phyloP scores from a whole-genome alignment of 768 basidiomycete genomes.

The Mycena floridula region DNA sequence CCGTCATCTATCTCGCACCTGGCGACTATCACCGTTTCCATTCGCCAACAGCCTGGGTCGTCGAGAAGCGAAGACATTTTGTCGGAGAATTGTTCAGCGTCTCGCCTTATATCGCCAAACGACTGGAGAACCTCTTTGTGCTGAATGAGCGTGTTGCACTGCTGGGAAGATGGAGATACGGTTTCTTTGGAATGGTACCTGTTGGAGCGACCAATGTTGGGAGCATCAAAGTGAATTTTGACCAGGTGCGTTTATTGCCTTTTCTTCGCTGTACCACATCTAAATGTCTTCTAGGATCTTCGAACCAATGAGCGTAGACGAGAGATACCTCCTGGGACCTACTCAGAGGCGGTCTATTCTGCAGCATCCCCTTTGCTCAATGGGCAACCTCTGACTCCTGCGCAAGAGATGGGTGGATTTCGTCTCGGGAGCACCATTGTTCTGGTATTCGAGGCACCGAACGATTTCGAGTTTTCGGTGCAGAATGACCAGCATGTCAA shows the following conservation, averaged over 20 bases:
- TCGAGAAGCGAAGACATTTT: constrained; percentile 92
- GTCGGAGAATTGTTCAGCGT: constrained; percentile 96
- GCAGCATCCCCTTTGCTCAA: constrained; percentile 75
- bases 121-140: constrained; percentile 89
- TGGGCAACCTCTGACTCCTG: constrained; percentile 82
- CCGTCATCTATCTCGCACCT: constrained; percentile 96
- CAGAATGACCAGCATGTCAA: constrained; percentile 78
- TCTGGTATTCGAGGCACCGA: constrained; percentile 92
- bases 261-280: constrained; percentile 1
- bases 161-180: constrained; percentile 89
- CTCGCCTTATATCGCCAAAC: constrained; percentile 91
- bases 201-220: constrained; percentile 99
- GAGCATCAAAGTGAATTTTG: constrained; percentile 93
- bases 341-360: constrained; percentile 88
- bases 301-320: constrained; percentile 83
- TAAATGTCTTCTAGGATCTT: constrained; percentile 45
- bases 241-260: constrained; percentile 44
- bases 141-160: constrained; percentile 97
- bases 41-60: constrained; percentile 93
- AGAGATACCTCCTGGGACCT: constrained; percentile 75
- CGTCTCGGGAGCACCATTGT: constrained; percentile 94
- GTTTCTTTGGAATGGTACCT: constrained; percentile 96
- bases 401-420: constrained; percentile 98
- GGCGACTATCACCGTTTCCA: constrained; percentile 99
- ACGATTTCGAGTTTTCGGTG: constrained; percentile 71